phyloP scores from a whole-genome alignment of 2,329 filamentous ascomycete species.

The Penicillium sp. region DNA sequence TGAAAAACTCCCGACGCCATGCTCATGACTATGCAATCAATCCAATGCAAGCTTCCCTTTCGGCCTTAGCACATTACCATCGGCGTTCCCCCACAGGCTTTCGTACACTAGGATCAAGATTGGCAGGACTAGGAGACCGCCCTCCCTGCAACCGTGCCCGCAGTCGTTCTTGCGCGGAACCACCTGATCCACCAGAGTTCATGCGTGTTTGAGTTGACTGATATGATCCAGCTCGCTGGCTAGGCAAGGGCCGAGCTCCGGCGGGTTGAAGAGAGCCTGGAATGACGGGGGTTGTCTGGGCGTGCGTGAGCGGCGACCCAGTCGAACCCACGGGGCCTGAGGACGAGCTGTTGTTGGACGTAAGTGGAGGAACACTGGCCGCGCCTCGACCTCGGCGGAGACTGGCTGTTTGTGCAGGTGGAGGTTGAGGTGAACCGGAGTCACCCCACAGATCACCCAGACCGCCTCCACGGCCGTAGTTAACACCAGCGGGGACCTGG shows the following conservation, averaged over 20 bases:
- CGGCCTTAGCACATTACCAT: conserved; percentile 7
- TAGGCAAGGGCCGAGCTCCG: conserved; percentile 64
- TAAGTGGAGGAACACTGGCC: conserved; percentile 19
- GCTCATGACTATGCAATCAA: conserved; percentile 17
- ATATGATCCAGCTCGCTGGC: conserved; percentile 72
- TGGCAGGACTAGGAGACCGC: conserved; percentile 33
- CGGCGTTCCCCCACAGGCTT: conserved; percentile 34
- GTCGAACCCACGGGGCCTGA: conserved; percentile 19
- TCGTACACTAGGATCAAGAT: conserved; percentile 31
- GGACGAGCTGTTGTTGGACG: conserved; percentile 24
- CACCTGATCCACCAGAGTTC: conserved; percentile 30
- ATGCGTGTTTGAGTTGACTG: conserved; percentile 50
- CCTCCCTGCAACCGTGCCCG: conserved; percentile 74
- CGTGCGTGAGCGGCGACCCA: conserved; percentile 11
- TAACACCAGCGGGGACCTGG: conserved; percentile 42
- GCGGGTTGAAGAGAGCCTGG: conserved; percentile 24
- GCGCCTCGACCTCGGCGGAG: conserved; percentile 36
- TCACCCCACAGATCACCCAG: conserved; percentile 62
- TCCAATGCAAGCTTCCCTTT: conserved; percentile 4
- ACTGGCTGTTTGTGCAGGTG: conserved; percentile 38
- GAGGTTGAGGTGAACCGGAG: conserved; percentile 30
- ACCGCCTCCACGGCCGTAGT: conserved; percentile 36
- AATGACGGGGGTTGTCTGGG: conserved; percentile 23
- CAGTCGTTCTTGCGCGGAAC: conserved; percentile 73
- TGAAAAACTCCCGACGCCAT: conserved; percentile 20